Evolutionary conservation across 2,329 filamentous ascomycete species (phyloP).

Genomic region (Fusarium lateritium): DNA sequence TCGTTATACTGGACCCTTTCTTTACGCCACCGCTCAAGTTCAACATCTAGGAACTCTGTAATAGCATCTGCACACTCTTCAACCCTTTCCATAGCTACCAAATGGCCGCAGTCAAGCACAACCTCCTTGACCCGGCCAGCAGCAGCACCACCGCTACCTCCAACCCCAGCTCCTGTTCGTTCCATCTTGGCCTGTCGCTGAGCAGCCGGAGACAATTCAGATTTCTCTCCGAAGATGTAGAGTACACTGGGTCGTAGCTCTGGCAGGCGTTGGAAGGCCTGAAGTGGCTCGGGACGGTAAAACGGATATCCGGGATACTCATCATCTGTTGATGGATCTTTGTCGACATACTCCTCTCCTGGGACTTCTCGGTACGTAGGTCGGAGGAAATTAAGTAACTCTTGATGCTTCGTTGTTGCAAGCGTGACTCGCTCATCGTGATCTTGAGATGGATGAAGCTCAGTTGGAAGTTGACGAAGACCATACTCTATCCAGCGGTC

Average conservation of each 20-base stretch:
- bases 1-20: not conserved
- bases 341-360: not conserved
- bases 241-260: slow-evolving; percentile 4
- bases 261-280: slow-evolving; percentile 3
- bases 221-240: slow-evolving; percentile 1
- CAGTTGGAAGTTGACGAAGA: not conserved
- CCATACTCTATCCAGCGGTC: slow-evolving; percentile 2
- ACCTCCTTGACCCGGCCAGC: not conserved
- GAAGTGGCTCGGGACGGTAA: not conserved
- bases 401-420: slow-evolving; percentile 1
- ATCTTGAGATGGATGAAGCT: not conserved
- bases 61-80: slow-evolving; percentile 3
- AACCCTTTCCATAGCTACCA: slow-evolving; percentile 12
- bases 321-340: slow-evolving; percentile 1
- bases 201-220: not conserved
- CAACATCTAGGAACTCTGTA: not conserved
- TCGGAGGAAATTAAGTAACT: slow-evolving; percentile 3
- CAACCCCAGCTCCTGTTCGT: not conserved
- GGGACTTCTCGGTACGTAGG: not conserved
- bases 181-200: not conserved
- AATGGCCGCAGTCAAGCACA: slow-evolving; percentile 5
- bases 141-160: not conserved
- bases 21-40: not conserved
- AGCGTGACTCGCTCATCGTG: not conserved
- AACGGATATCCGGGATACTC: not conserved